Evolutionary conservation across 1,284 basidiomycete genomes (phyloP), one percentile per base, ranked within the genome.

Genomic region (Puccinia coronata): DNA sequence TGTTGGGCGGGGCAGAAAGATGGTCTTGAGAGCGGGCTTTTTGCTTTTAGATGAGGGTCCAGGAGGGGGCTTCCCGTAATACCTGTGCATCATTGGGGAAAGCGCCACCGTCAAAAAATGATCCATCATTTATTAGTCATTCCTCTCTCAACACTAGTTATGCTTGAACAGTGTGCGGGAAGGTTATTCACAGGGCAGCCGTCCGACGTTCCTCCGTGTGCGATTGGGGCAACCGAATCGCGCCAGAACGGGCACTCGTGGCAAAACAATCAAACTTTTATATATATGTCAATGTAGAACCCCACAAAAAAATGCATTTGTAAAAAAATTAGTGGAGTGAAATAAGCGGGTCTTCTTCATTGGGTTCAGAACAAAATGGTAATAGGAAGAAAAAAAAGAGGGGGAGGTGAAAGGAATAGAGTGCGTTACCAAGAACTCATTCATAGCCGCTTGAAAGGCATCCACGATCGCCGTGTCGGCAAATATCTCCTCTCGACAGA

Each of bases 381-480:
- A n/a, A n/a, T n/a, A n/a, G n/a, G n/a, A n/a, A n/a, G n/a, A 31
- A 59, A 59, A 31, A 12, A n/a, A 14, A 39, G 2, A 28, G n/a
- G 18, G 31, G n/a, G 41, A 59, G 12, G 18, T 18, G n/a, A 4
- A 18, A 63, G 14, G 61, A 43, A 43, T 18, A 47, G 1, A 67
- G 28, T 9, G 2, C 39, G 31, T 36, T 51, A 78, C 76, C 28
- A 31, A 18, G 63, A 69, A 78, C 51, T 78, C 76, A 41, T 34
- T 41, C 25, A 78, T 25, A 49, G 76, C 49, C 14, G 76, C 76
- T n/a, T 78, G 59, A 39, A 78, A 78, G 31, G 76, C 76, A 69
- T 78, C 61, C 0, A 78, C 51, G 23, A 78, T 47, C 2, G 76
- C 61, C 14, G 43, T 67, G 23, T 69, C 61, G 23, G 76, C 59